phyloP scores from a whole-genome alignment of 768 basidiomycete genomes.

The Pholiota microspora region DNA sequence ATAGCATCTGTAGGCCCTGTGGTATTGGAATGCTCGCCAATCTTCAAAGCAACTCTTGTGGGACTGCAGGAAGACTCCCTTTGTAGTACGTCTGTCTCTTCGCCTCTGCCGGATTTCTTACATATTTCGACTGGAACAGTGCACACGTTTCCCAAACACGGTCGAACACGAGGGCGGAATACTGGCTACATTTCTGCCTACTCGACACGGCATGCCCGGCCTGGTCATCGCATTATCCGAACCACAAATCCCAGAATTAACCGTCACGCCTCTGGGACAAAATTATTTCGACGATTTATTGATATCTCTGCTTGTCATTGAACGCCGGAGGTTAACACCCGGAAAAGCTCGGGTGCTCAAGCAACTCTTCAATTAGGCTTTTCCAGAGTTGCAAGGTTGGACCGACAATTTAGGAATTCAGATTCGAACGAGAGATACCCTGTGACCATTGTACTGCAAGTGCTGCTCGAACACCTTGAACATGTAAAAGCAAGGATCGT shows the following conservation, averaged over 20 bases:
- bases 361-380: slow-evolving; percentile 9
- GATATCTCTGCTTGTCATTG: slow-evolving; percentile 19
- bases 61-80: slow-evolving; percentile 3
- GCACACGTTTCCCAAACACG: not conserved
- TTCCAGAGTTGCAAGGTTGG: no score
- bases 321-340: slow-evolving; percentile 11
- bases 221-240: not conserved
- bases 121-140: no score
- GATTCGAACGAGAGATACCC: no score
- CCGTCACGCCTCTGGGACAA: slow-evolving; percentile 20
- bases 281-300: slow-evolving; percentile 19
- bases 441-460: no score
- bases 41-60: not conserved
- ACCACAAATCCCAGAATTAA: slow-evolving; percentile 5
- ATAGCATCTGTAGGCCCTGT: not conserved
- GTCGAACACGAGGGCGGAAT: not conserved
- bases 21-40: slow-evolving; percentile 1
- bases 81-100: not conserved
- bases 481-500: no score
- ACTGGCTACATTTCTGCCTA: slow-evolving; percentile 12
- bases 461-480: no score
- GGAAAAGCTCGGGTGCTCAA: slow-evolving; percentile 3
- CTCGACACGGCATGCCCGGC: not conserved
- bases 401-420: no score
- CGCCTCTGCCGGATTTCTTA: not conserved